Evolutionary conservation across 164 flowering plant genomes (phyloP), one percentile per base, ranked within the genome.

Genomic region (Annona cherimola): DNA sequence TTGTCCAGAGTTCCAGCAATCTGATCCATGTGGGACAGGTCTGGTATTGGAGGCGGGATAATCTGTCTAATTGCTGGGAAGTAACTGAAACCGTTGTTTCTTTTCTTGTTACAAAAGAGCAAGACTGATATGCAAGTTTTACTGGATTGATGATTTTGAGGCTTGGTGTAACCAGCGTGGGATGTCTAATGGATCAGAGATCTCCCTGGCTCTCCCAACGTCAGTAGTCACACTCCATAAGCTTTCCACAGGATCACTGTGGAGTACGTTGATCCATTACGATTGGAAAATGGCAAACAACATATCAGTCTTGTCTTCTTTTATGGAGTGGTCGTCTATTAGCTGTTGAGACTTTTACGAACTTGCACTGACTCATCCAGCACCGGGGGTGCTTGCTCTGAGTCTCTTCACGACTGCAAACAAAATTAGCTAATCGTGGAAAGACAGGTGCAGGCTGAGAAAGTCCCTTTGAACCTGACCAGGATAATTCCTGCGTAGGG

Each of bases 1-100:
- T 75, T 75, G 42, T 75, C 76, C 66, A 66, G 77, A 69, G 78
- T 71, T 75, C 55, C 76, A 79, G 79, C 68, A 71, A 75, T 76
- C 75, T 82, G 78, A 65, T 82, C 78, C 81, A 55, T 76, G 76
- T 63, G 45, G 59, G 73, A 67, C 70, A 72, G 71, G 42, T 63
- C 67, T n/a, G 45, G 39, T 61, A 18, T 72, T 71, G n/a, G 20
- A 61, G 71, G 69, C 72, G 41, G 78, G 81, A 73, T 68, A 55
- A 45, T 76, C 55, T 41, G 45, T 39, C 1, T 50, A 9, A 2
- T 45, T 35, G 54, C 64, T 60, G 75, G 69, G 69, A 65, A 74
- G 72, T 76, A 71, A 16, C 64, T 54, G 39, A 66, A 62, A 63
- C 60, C 63, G 68, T 59, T 68, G 45, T 39, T 44, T 26, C 41